Evolutionary conservation across 179 eudicot genomes (phyloP).

Genomic region (Silene vulgaris): DNA sequence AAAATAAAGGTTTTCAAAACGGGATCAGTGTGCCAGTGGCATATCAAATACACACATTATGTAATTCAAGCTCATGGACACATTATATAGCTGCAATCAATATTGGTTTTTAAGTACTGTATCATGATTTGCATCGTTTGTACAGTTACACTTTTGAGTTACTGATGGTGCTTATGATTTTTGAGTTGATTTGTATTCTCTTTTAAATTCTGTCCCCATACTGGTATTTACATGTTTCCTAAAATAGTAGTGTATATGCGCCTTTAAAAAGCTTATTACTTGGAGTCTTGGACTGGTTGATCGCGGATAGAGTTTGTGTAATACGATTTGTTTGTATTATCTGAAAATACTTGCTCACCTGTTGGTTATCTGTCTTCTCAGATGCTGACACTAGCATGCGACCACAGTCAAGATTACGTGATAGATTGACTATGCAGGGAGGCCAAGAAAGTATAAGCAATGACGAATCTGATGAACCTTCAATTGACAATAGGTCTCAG

Average conservation of each 20-base stretch:
- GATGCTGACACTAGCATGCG: conserved; percentile 36
- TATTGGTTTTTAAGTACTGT: not conserved
- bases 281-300: not conserved
- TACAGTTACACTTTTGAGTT: not conserved
- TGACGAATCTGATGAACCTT: conserved; percentile 44
- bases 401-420: conserved; percentile 43
- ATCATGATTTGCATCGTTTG: not conserved
- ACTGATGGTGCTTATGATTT: not conserved
- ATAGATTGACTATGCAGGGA: conserved; percentile 37
- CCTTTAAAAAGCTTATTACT: not conserved
- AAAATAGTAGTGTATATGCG: not conserved
- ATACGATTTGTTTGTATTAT: not conserved
- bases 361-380: conserved; percentile 3
- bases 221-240: not conserved
- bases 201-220: not conserved
- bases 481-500: conserved; percentile 37
- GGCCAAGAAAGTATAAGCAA: conserved; percentile 56
- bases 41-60: not conserved
- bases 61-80: not conserved
- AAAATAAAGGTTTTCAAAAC: not conserved
- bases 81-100: too few relatives aligned
- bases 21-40: not conserved
- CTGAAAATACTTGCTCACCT: conserved; percentile 1
- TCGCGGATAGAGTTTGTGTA: not conserved
- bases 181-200: not conserved